Percentiles rank a stretch among this genome's conserved stretches.
These are phyloP conservation scores for Phaeosphaeriaceae sp. DNA, from an alignment of 2,329 filamentous ascomycete genomes.

Conservation along the genomic window DNA sequence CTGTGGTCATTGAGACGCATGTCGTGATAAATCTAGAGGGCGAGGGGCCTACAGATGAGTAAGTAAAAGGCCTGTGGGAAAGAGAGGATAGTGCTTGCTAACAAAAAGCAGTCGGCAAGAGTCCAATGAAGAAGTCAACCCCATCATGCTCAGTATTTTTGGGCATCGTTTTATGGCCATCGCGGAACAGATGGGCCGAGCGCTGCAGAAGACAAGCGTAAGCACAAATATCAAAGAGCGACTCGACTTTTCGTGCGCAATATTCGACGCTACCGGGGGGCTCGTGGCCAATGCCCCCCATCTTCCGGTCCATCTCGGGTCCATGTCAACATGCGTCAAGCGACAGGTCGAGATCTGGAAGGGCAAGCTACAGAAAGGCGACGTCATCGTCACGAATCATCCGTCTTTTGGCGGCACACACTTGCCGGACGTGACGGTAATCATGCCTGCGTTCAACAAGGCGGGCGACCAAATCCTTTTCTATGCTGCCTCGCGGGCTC, in stretches of 20 bases:
- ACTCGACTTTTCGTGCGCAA: slow-evolving; percentile 81
- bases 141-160: slow-evolving; percentile 79
- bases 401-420: slow-evolving; percentile 85
- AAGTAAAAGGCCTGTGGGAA: no score
- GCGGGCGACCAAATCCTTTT: slow-evolving; percentile 77
- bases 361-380: slow-evolving; percentile 76
- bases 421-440: slow-evolving; percentile 80
- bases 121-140: slow-evolving; percentile 73
- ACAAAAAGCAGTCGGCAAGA: slow-evolving; percentile 57
- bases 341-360: slow-evolving; percentile 83
- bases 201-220: slow-evolving; percentile 79
- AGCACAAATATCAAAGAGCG: slow-evolving; percentile 83
- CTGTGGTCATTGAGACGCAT: slow-evolving; percentile 81
- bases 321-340: slow-evolving; percentile 83
- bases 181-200: slow-evolving; percentile 82
- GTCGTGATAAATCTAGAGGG: slow-evolving; percentile 88
- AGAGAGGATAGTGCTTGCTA: slow-evolving; percentile 62
- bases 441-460: slow-evolving; percentile 82
- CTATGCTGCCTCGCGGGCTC: slow-evolving; percentile 79
- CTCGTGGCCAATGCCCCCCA: slow-evolving; percentile 84
- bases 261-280: slow-evolving; percentile 79
- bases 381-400: slow-evolving; percentile 84
- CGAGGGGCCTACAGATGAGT: no score
- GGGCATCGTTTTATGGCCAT: slow-evolving; percentile 86
- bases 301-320: slow-evolving; percentile 80